Evolutionary conservation across 371 early-diverging fungal genomes (phyloP), one percentile per base, ranked within the genome.

Genomic region (Syncephalastrum contaminatum): DNA sequence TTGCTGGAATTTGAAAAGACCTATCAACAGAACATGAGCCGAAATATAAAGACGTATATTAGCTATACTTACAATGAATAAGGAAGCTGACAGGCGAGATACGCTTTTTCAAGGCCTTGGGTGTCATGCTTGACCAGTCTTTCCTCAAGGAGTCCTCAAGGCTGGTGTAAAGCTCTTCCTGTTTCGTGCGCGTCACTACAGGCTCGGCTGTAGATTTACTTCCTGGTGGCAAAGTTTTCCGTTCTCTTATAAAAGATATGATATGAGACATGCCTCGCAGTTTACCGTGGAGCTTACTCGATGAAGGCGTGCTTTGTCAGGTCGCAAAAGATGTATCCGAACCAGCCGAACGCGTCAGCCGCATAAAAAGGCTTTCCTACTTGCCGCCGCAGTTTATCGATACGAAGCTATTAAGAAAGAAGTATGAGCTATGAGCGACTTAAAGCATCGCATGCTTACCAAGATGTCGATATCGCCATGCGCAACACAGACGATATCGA

Each of bases 241-340:
- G 57, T 60, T 64, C 65, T 53, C 66, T 64, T 15, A 41, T 46
- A 20, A n/a, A 44, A 24, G 42, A 13, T 15, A 13, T 54, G 36
- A 30, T 6, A 25, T 10, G 12, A 30, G 5, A 8, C 36, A 10
- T 30, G 36, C 13, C 39, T 22, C 30, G 13, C 22, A 1, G 8
- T 3, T 27, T 13, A 2, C 13, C n/a, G 20, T 15, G 39, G 10
- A 6, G 57, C 74, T 69, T 83, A 83, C 86, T 83, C 83, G 14
- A 86, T 64, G 72, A 83, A 95, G 10, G 82, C 65, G 66, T 94
- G 91, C 2, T 73, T 56, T 1, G 61, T 67, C 52, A 95, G 64
- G 72, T 96, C 96, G 52, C 83, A 83, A 64, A 95, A 94, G 15
- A 92, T 82, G 64, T 85, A 95, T 7, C 95, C 94, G 55, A 81